These are phyloP conservation scores for Erigeron philadelphicus DNA, from an alignment of 140 eudicot genomes.

Conservation along the genomic window DNA sequence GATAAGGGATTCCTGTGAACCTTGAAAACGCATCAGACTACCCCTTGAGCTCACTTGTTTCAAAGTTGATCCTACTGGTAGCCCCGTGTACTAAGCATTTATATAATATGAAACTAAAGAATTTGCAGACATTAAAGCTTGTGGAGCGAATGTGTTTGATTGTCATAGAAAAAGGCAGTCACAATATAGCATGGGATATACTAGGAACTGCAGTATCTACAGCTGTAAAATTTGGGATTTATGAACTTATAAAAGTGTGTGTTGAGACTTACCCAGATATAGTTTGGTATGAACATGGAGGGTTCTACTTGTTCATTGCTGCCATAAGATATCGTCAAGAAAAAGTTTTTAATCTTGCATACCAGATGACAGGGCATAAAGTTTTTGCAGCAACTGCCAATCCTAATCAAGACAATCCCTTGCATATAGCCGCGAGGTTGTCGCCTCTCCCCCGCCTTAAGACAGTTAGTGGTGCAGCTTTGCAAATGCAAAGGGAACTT, in stretches of 20 bases:
- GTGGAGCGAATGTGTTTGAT: slow-evolving; percentile 27
- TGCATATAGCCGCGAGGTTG: slow-evolving; percentile 16
- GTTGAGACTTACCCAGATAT: slow-evolving; percentile 28
- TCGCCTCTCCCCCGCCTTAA: slow-evolving; percentile 19
- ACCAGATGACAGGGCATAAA: slow-evolving; percentile 23
- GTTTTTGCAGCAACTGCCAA: slow-evolving; percentile 23
- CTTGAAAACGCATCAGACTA: slow-evolving; percentile 26
- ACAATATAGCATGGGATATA: slow-evolving; percentile 26
- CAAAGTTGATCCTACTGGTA: slow-evolving; percentile 23
- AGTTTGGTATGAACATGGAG: slow-evolving; percentile 30
- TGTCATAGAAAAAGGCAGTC: slow-evolving; percentile 24
- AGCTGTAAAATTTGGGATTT: slow-evolving; percentile 27
- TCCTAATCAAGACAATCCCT: slow-evolving; percentile 16
- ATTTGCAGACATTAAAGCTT: slow-evolving; percentile 29
- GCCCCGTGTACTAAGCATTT: slow-evolving; percentile 21
- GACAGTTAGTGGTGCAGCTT: slow-evolving; percentile 25
- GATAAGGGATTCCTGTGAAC: slow-evolving; percentile 17
- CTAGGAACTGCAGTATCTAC: slow-evolving; percentile 34
- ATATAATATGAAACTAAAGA: slow-evolving; percentile 22
- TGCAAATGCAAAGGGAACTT: slow-evolving; percentile 37
- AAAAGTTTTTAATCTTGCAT: slow-evolving; percentile 30
- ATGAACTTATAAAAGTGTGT: slow-evolving; percentile 26
- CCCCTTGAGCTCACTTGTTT: slow-evolving; percentile 10
- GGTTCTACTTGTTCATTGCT: slow-evolving; percentile 27
- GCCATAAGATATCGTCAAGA: slow-evolving; percentile 34